Conservation (phyloP, 2,329 filamentous ascomycete species). For the Rhinocladiella mackenziei region DNA sequence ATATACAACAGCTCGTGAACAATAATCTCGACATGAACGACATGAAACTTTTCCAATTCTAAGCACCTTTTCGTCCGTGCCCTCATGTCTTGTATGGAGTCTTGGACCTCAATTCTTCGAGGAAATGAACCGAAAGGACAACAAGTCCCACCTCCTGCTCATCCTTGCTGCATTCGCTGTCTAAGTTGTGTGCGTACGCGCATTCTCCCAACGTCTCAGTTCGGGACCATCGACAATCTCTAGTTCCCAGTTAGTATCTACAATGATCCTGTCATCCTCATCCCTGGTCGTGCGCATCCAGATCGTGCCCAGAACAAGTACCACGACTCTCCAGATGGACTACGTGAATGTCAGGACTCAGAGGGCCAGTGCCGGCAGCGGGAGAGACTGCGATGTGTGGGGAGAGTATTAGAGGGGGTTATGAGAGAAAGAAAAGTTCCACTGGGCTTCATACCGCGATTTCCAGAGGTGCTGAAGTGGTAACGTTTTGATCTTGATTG, state of each 20-base stretch:
- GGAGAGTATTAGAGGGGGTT: neutral
- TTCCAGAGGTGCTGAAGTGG: neutral
- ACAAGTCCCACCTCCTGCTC: neutral
- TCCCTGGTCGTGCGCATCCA: slow-evolving; percentile 3
- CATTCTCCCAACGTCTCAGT: neutral
- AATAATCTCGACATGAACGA: too few relatives aligned
- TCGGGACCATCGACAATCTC: neutral
- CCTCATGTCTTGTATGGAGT: too few relatives aligned
- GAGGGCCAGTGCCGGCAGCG: neutral
- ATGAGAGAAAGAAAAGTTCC: neutral
- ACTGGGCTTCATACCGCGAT: neutral
- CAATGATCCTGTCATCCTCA: neutral
- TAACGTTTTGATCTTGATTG: neutral
- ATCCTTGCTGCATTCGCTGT: neutral
- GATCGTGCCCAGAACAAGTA: slow-evolving; percentile 3
- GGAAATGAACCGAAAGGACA: too few relatives aligned
- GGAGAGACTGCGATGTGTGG: neutral
- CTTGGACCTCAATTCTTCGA: too few relatives aligned
- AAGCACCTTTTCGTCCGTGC: too few relatives aligned
- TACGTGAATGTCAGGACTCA: slow-evolving; percentile 1
- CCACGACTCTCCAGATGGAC: slow-evolving; percentile 2
- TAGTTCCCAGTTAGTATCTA: neutral
- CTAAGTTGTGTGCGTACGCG: neutral
- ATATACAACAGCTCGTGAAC: too few relatives aligned
- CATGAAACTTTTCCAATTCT: too few relatives aligned